Evolutionary conservation across 768 basidiomycete genomes (phyloP), one percentile per base, ranked within the genome.

Genomic region (Scleroderma citrinum): DNA sequence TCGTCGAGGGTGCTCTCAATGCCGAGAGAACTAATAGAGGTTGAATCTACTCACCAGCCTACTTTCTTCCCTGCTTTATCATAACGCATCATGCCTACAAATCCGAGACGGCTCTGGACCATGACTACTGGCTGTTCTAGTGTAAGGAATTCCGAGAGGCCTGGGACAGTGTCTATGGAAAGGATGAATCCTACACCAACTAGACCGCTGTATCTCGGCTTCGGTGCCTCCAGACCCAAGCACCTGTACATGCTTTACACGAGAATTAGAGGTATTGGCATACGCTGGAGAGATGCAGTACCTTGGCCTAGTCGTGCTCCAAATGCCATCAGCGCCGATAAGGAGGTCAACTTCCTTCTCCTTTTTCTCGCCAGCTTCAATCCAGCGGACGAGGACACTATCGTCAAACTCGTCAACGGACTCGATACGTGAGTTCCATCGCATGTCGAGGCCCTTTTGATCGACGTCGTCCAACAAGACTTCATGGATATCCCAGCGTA

Each of bases 261-360:
- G 12, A 23, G 2, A 16, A 24, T 63, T 24, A 57, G 48, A 14
- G 2, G 12, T 12, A 16, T 43, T 20, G 23, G 30, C 14, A 5
- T 10, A 30, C 37, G 21, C 24, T 42, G 7, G 12, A 30, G 14
- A 5, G 21, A 7, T 23, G 23, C 17, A 13, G 49, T 48, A 61
- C 64, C 52, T 63, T 23, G 57, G 40, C 34, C 61, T 57, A 16
- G 59, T 63, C 8, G 42, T 52, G 24, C 64, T 63, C 65, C 64
- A 67, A 16, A 67, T 63, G 4, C 63, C 61, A 23, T 67, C 65
- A 30, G 64, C 65, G 32, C 64, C 65, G 17, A 65, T 51, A 36
- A 65, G 44, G 14, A 65, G 61, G 47, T 67, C 65, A n/a, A 48
- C 64, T 51, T 57, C 60, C 51, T 49, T 60, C 46, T 62, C 52